Evolutionary conservation across 2,329 filamentous ascomycete species (phyloP), one percentile per base, ranked within the genome.

Genomic region (Penicillium italicum): DNA sequence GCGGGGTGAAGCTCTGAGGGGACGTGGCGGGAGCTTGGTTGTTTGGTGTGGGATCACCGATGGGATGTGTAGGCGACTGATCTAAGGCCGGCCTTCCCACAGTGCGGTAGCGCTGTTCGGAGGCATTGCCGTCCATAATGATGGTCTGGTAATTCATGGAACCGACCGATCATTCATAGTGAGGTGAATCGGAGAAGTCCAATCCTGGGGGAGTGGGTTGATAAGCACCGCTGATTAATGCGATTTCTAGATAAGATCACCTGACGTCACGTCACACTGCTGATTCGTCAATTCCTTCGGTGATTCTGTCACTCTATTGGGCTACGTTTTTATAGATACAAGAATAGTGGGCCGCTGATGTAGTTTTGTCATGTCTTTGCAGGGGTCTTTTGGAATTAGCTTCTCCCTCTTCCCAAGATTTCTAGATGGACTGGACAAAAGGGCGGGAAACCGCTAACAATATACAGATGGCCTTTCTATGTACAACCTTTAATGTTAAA

Each of bases 1-100:
- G 87, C 26, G 87, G 55, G 0, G 94, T 97, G 76, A 99, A 97
- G 76, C 91, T 91, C 58, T 75, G 73, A 18, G 72, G 61, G 33
- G 72, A 71, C 30, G 69, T 69, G 30, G 45, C 59, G 14, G 56
- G 50, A 16, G 52, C 49, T 53, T 46, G 58, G 24, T 43, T 31
- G 36, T 50, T 58, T 44, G 48, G 22, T 31, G 22, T 18, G 16
- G 48, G 20, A 38, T 60, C 45, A 43, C 58, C 38, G 18, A 47
- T 31, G 14, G 47, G 30, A 26, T 56, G 50, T 26, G 46, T 41
- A 26, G 24, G 44, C 18, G 16, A 37, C 20, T 38, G 44, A 16
- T 47, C 36, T 5, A 55, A 58, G 10, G 56, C 52, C 18, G 57
- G 41, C 44, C 48, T 28, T n/a, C 43, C 50, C 9, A 12, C 43